Conservation (phyloP, 75 land plant genomes). For the Pinus taeda region DNA sequence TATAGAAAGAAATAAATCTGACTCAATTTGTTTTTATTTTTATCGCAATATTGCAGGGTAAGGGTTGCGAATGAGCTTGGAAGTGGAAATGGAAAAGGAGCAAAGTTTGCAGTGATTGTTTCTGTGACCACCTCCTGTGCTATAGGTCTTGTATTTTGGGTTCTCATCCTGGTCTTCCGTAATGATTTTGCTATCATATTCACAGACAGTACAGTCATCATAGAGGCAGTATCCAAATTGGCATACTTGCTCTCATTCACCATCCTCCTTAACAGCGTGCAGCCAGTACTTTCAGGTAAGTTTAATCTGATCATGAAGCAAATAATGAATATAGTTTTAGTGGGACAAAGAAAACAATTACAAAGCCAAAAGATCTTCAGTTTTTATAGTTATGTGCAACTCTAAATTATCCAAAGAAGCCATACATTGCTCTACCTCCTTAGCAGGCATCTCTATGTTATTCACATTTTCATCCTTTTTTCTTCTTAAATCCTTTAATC, state of each 20-base stretch:
- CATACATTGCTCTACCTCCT: no score
- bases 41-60: constrained; percentile 22
- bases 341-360: no score
- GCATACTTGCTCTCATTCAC: constrained; percentile 42
- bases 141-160: constrained; percentile 44
- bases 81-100: constrained; percentile 61
- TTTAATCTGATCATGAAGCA: no score
- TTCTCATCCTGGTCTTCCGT: constrained; percentile 22
- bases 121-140: constrained; percentile 28
- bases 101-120: constrained; percentile 43
- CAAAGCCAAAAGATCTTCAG: no score
- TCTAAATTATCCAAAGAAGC: no score
- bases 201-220: constrained; percentile 34
- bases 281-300: constrained; percentile 60
- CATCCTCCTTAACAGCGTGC: constrained; percentile 56
- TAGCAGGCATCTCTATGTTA: no score
- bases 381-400: no score
- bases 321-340: no score
- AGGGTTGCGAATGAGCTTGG: constrained; percentile 77
- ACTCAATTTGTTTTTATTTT: not conserved
- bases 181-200: constrained; percentile 44
- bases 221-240: constrained; percentile 26
- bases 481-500: no score
- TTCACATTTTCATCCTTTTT: no score
- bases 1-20: not conserved